Evolutionary conservation across 768 basidiomycete genomes (phyloP).

Genomic region (Trametes meyenii): DNA sequence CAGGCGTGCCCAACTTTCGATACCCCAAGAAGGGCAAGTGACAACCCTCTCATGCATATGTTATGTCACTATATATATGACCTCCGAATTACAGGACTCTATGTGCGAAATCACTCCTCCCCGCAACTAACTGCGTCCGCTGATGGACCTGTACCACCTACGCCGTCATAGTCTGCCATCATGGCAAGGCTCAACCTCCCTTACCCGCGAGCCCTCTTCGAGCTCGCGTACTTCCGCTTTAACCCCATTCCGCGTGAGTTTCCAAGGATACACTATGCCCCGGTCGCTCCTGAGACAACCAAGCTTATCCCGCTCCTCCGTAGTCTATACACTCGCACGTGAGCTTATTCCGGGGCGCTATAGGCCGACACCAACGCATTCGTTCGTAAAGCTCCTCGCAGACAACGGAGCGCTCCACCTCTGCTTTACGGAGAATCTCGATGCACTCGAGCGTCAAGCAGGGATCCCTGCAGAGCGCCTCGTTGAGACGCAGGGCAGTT

Average conservation of each 20-base stretch:
- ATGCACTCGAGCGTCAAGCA: slow-evolving; percentile 88
- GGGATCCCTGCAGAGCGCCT: slow-evolving; percentile 75
- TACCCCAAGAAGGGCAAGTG: slow-evolving; percentile 44
- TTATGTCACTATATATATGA: neutral
- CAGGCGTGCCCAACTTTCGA: slow-evolving; percentile 57
- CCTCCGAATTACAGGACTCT: slow-evolving; percentile 26
- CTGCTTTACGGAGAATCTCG: slow-evolving; percentile 91
- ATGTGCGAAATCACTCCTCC: slow-evolving; percentile 25
- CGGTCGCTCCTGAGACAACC: neutral
- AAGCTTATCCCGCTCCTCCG: neutral
- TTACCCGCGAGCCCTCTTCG: slow-evolving; percentile 93
- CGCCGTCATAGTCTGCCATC: slow-evolving; percentile 50
- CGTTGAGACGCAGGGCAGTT: slow-evolving; percentile 95
- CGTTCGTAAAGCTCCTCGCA: slow-evolving; percentile 84
- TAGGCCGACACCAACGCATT: slow-evolving; percentile 87
- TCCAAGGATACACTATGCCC: neutral
- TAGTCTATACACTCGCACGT: slow-evolving; percentile 87
- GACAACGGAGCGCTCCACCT: slow-evolving; percentile 66
- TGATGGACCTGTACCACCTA: neutral
- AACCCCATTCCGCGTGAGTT: slow-evolving; percentile 80
- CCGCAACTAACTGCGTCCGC: neutral
- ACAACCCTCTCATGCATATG: neutral
- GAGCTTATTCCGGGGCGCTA: slow-evolving; percentile 92
- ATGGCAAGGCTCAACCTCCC: slow-evolving; percentile 80
- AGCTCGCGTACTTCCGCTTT: slow-evolving; percentile 79